Evolutionary conservation across 2,329 filamentous ascomycete genomes (phyloP), one percentile per base, ranked within the genome.

Genomic region (Colletotrichum sp.): DNA sequence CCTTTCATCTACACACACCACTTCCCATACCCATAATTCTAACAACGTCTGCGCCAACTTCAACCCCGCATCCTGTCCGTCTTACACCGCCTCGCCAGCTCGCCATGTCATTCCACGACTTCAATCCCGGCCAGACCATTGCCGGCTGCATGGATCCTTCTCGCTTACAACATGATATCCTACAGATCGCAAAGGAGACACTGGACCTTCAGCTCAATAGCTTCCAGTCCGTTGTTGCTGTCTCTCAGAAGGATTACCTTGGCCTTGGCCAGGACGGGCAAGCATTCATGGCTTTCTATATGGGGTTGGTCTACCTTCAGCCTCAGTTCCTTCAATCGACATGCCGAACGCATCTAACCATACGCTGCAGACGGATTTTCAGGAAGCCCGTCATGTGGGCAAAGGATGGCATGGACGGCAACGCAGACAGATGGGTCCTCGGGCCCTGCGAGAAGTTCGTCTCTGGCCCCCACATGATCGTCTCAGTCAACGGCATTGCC

Each of bases 341-440:
- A 7, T n/a, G 18, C n/a, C 44, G 18, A 49, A 49, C 44, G 44
- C 44, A 49, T 21, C 44, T 73, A 21, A 76, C n/a, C 8, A 9
- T 30, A 6, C 28, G 26, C 16, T 21, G n/a, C 59, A 76, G 73
- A 5, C 73, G 73, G 6, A 36, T 73, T 18, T 28, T 73, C 12
- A 60, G 44, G 24, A 68, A 76, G 36, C 57, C 52, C 6, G 73
- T 76, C 70, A 76, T 76, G 70, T 76, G 73, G 73, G 73, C 66
- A 6, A 76, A 76, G 21, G 73, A 76, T 34, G 73, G 73, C 34
- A 68, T 76, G 64, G 30, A 67, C 26, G 34, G 13, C 34, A 73
- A 36, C n/a, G 26, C 36, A 13, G 64, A 76, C 59, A 64, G 73
- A 69, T 76, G 73, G 73, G n/a, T 76, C n/a, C 73, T 76, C 26